Base-by-base conservation (phyloP, 73 alveolate genomes). In the Diophrys sp. region DNA sequence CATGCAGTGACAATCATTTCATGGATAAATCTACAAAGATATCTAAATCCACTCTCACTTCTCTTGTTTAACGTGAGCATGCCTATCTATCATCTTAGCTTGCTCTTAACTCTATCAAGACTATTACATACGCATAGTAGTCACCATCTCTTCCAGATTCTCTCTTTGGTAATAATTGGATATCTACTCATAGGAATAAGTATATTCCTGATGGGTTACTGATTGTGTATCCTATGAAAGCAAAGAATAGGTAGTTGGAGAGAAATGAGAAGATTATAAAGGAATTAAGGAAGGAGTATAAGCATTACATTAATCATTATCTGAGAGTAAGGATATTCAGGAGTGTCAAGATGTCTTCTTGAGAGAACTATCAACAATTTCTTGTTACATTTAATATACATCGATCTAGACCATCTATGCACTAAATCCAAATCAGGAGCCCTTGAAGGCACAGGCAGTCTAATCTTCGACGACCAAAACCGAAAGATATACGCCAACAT, bases 401-500 rank as follows among this genome's bases (percentile, higher is more conserved):
- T n/a, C n/a, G n/a, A n/a, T n/a, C n/a, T n/a, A n/a, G n/a, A n/a
- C n/a, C n/a, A n/a, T n/a, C n/a, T n/a, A n/a, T n/a, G n/a, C n/a
- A n/a, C n/a, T n/a, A n/a, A n/a, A n/a, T n/a, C n/a, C n/a, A 73
- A 56, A 26, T 34, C 33, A 33, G 78, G 78, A 66, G 83, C 87
- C 68, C 87, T 92, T 34, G 97, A 92, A 78, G 97, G 97, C 14
- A 91, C 97, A 1, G 97, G 97, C 0, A 81, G 88, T 57, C 79
- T 87, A 71, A 87, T 91, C 34, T 83, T 88, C 34, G 97, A 91
- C 33, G 70, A 75, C 24, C 87, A 31, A 2, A 87, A 89, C 70
- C 83, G 77, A 57, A 88, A 85, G 67, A 87, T 89, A 1, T 91
- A 87, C 75, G 89, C 89, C 0, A 57, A 71, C 33, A 73, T 87